Base-by-base conservation (phyloP, 768 basidiomycete genomes). In the Phylloporus arenicola region DNA sequence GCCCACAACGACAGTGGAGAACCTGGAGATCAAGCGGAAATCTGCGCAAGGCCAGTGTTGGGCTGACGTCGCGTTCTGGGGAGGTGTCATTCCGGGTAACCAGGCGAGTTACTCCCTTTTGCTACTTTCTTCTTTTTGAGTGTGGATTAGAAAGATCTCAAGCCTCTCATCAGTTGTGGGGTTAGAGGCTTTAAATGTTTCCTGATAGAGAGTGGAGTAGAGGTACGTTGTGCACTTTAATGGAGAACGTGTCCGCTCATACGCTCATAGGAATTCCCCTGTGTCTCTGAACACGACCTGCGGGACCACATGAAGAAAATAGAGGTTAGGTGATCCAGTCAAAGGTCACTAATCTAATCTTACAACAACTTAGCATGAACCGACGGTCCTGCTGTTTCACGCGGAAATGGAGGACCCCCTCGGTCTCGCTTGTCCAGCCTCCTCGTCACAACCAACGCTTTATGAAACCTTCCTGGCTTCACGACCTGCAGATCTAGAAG, bases 121-220 rank as follows among this genome's bases (percentile, higher is more conserved):
- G 16, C 16, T 13, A 39, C 35, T 40, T 48, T 4, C 17, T 19
- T 11, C 17, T 16, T 39, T 44, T 25, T 40, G 39, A 50, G 31
- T n/a, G 11, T 25, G 40, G 14, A 48, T 43, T 38, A 94, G 91
- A 64, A 67, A 38, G 77, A 94, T 58, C 77, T 99, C 39, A 76
- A 75, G 50, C 82, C 85, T n/a, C 74, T 98, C 38, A 72, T 94
- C 13, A 64, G 78, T 27, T 79, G 80, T 29, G 94, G 96, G 6
- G 88, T 96, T 27, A 88, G 86, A 70, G 95, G 95, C 0, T 97
- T 97, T 77, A 97, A 98, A 67, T 96, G 93, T 64, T 98, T 97
- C 68, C 71, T 97, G 57, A 93, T 94, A 54, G 86, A 95, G 57
- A 95, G 92, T 60, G 95, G 96, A 22, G 94, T 98, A 16, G 88